Evolutionary conservation across 306 rosid genomes (phyloP), one percentile per base, ranked within the genome.

Genomic region (Lathyrus tuberosus): DNA sequence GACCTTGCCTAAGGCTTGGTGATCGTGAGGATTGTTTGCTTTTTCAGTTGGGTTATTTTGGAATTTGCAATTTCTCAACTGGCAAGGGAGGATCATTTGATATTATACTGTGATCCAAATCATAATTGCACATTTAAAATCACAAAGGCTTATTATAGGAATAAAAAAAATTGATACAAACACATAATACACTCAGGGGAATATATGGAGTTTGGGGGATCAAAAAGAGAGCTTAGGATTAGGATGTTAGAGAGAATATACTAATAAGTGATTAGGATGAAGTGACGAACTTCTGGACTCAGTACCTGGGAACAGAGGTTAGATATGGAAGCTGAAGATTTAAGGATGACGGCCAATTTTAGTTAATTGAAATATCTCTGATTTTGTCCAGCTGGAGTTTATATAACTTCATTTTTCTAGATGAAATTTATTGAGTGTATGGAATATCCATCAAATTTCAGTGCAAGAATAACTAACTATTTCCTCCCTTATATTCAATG

Each of bases 401-500:
- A 38, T 43, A 17, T 62, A 30, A 56, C 31, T 18, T 69, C 40
- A 41, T 20, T 56, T 33, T 67, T 69, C 22, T 65, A 9, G 49
- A 12, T 72, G 69, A 30, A 31, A 63, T 31, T 56, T 22, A 38
- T 46, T 56, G 22, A 43, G n/a, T 43, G 24, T 33, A 65, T 64
- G 6, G 43, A 69, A 26, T 33, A 70, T 58, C 15, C 42, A 69
- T 54, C 5, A 62, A 59, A 16, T 46, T 64, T 49, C 28, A 47
- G 16, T 69, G 17, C 12, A 58, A 59, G 43, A 61, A 56, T 51
- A 20, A 26, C 38, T 15, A n/a, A 58, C 16, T 53, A 46, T 18
- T 59, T 26, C 80, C 52, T 52, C 24, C 20, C 26, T 40, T 69
- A 70, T 71, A 59, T 42, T 65, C 56, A 18, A 43, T 53, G 68